phyloP scores from a whole-genome alignment of 805 yeast genomes.

The Starmerella stigmatis region DNA sequence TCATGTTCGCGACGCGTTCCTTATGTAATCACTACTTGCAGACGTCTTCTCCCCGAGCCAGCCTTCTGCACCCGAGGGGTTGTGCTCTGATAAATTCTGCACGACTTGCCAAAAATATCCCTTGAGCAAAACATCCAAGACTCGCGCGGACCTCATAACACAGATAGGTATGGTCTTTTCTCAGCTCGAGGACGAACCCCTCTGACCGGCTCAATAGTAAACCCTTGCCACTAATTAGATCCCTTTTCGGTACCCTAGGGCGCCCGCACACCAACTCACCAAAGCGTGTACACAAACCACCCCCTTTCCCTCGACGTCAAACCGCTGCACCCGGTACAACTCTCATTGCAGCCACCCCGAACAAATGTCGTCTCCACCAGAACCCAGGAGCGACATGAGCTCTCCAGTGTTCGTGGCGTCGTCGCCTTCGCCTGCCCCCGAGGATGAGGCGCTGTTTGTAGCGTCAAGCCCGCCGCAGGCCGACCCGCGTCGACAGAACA shows the following conservation, averaged over 20 bases:
- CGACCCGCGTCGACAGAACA: not conserved
- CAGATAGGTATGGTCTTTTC: too few relatives aligned
- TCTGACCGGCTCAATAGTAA: too few relatives aligned
- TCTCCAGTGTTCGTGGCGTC: slow-evolving; percentile 19
- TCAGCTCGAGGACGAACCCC: too few relatives aligned
- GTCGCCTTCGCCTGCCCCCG: not conserved
- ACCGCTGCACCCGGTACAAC: not conserved
- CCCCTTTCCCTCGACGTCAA: too few relatives aligned
- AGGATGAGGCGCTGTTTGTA: slow-evolving; percentile 13
- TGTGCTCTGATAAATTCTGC: too few relatives aligned
- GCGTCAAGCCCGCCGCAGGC: slow-evolving; percentile 18
- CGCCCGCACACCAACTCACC: too few relatives aligned
- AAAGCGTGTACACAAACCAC: too few relatives aligned
- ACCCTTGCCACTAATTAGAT: slow-evolving; percentile 5
- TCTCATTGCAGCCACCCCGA: not conserved
- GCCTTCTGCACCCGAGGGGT: too few relatives aligned
- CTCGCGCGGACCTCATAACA: too few relatives aligned
- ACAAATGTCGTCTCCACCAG: slow-evolving; percentile 16
- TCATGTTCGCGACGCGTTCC: not conserved
- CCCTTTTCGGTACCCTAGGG: not conserved
- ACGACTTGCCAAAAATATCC: too few relatives aligned
- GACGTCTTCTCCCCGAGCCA: too few relatives aligned
- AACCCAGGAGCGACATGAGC: slow-evolving; percentile 16
- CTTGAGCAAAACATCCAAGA: too few relatives aligned
- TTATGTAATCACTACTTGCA: not conserved